Evolutionary conservation across 2,329 filamentous ascomycete genomes (phyloP).

Genomic region (Septoria linicola): DNA sequence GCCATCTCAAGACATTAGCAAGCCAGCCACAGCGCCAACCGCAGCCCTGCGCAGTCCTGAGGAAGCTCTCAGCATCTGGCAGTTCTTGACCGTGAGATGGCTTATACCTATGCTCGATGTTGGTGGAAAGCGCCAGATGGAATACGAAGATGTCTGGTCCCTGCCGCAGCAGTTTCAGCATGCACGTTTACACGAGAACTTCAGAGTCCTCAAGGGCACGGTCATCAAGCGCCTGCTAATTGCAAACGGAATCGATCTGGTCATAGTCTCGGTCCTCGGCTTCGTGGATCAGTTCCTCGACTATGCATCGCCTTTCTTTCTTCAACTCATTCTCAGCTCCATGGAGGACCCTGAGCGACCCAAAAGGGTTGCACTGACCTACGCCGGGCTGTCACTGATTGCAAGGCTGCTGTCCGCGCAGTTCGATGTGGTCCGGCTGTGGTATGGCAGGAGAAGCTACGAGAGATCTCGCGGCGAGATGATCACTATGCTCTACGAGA

Average conservation of each 20-base stretch:
- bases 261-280: conserved; percentile 64
- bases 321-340: conserved; percentile 69
- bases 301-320: conserved; percentile 61
- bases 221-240: conserved; percentile 67
- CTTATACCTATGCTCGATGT: conserved; percentile 69
- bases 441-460: conserved; percentile 82
- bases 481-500: conserved; percentile 81
- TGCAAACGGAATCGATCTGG: conserved; percentile 77
- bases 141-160: conserved; percentile 79
- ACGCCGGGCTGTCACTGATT: conserved; percentile 61
- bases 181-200: conserved; percentile 68
- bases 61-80: conserved; percentile 75
- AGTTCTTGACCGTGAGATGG: conserved; percentile 85
- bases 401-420: conserved; percentile 64
- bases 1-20: conserved; percentile 58
- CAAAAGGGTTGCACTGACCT: conserved; percentile 61
- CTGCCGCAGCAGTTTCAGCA: conserved; percentile 82
- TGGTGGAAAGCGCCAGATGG: conserved; percentile 64
- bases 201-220: conserved; percentile 69
- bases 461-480: conserved; percentile 82
- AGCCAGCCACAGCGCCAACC: conserved; percentile 56
- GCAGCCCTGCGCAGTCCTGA: conserved; percentile 69
- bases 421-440: conserved; percentile 66
- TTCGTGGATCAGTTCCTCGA: conserved; percentile 61
- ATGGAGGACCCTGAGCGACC: conserved; percentile 58